Conservation (phyloP, 2,329 filamentous ascomycete species). For the Blumeria graminis region DNA sequence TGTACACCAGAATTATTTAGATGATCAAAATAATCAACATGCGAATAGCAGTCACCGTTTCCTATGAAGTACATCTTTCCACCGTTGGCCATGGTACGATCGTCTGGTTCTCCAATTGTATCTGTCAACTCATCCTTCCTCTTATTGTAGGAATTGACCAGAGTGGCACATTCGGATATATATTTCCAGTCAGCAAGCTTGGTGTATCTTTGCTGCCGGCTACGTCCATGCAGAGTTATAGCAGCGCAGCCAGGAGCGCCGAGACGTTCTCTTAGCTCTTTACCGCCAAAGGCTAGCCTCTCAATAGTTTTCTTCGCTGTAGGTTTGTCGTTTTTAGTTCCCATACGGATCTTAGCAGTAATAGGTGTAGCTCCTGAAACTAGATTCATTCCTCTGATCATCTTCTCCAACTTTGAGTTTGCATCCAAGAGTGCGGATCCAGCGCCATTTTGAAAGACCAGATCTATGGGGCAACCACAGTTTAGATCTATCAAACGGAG, state of each 20-base stretch:
- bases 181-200: conserved; percentile 85
- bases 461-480: conserved; percentile 90
- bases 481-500: conserved; percentile 86
- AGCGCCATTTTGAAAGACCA: conserved; percentile 69
- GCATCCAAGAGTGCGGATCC: conserved; percentile 83
- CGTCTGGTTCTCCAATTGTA: conserved; percentile 55
- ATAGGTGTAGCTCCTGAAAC: conserved; percentile 81
- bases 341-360: conserved; percentile 84
- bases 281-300: conserved; percentile 56
- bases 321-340: conserved; percentile 55
- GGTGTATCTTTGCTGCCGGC: conserved; percentile 83
- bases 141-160: conserved; percentile 59
- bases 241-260: conserved; percentile 73
- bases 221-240: conserved; percentile 85
- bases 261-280: conserved; percentile 42
- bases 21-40: conserved; percentile 63
- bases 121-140: conserved; percentile 43
- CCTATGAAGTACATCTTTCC: conserved; percentile 74
- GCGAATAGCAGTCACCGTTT: conserved; percentile 91
- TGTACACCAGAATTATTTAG: conserved; percentile 61
- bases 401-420: conserved; percentile 73
- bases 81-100: conserved; percentile 43
- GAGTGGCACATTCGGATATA: conserved; percentile 67
- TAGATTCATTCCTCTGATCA: conserved; percentile 84
- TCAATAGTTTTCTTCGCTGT: conserved; percentile 64